Percentiles rank a stretch among this genome's conserved stretches.
Evolutionary conservation across 805 yeast species (phyloP).

Genomic region (Saturnispora dispora): DNA sequence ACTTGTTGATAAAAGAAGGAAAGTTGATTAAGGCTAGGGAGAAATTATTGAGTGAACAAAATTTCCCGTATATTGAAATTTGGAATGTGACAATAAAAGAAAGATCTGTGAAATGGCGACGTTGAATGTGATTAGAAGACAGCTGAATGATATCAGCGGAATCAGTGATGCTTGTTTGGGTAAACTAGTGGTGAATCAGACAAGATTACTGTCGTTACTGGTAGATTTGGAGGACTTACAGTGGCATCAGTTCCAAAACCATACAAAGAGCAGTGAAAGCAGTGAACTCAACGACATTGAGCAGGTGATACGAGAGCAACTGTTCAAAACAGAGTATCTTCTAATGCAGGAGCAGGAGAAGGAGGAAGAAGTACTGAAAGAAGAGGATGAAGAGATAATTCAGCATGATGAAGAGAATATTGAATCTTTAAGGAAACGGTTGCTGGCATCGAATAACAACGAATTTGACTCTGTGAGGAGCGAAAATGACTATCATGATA

Average conservation of each 20-base stretch:
- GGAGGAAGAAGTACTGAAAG: background rate
- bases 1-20: background rate
- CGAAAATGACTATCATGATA: slow-evolving; percentile 26
- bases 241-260: background rate
- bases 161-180: background rate
- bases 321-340: slow-evolving; percentile 15
- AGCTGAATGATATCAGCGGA: background rate
- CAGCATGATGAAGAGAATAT: slow-evolving; percentile 17
- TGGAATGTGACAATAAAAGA: background rate
- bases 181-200: background rate
- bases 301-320: slow-evolving; percentile 9
- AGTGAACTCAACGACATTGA: background rate
- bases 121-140: background rate
- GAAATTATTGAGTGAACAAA: background rate
- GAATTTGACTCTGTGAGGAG: slow-evolving; percentile 23
- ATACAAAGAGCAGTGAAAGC: background rate
- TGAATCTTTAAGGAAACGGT: slow-evolving; percentile 22
- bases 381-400: slow-evolving; percentile 3
- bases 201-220: background rate
- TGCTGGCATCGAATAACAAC: slow-evolving; percentile 19
- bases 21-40: background rate
- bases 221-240: slow-evolving; percentile 1
- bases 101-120: background rate
- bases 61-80: background rate
- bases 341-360: slow-evolving; percentile 3